Percentiles rank a stretch among this genome's conserved stretches.
Conservation (phyloP, 106 monocot genomes). For the Dendrobium chrysotoxum region DNA sequence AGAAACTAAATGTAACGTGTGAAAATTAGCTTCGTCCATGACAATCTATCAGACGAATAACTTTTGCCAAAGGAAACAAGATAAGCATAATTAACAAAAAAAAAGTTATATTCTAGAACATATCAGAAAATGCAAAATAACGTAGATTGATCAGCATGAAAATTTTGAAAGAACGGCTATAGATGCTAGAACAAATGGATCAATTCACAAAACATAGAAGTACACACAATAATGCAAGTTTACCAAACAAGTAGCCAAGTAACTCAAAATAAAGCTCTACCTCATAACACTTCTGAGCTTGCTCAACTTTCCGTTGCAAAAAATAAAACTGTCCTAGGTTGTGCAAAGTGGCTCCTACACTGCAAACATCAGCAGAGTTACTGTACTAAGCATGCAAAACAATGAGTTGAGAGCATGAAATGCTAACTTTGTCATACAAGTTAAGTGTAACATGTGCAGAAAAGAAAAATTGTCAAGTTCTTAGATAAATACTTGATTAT, state of each 20-base stretch:
- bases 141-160: not conserved
- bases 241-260: not conserved
- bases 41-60: not conserved
- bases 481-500: not conserved
- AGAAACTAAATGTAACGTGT: not conserved
- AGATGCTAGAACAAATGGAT: not conserved
- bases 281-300: constrained; percentile 84
- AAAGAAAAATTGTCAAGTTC: not conserved
- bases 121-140: not conserved
- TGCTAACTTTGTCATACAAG: not conserved
- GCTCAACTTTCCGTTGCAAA: constrained; percentile 62
- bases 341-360: constrained; percentile 92
- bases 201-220: not conserved
- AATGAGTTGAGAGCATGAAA: not conserved
- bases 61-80: not conserved
- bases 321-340: constrained; percentile 94
- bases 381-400: not conserved
- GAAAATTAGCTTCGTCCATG: not conserved
- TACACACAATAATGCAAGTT: not conserved
- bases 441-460: not conserved
- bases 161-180: constrained; percentile 4
- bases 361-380: constrained; percentile 18
- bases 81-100: not conserved
- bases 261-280: constrained; percentile 22
- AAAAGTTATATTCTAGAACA: not conserved